These are phyloP conservation scores for Artemisia annua DNA, from an alignment of 129 eudicot genomes.

Conservation along the genomic window DNA sequence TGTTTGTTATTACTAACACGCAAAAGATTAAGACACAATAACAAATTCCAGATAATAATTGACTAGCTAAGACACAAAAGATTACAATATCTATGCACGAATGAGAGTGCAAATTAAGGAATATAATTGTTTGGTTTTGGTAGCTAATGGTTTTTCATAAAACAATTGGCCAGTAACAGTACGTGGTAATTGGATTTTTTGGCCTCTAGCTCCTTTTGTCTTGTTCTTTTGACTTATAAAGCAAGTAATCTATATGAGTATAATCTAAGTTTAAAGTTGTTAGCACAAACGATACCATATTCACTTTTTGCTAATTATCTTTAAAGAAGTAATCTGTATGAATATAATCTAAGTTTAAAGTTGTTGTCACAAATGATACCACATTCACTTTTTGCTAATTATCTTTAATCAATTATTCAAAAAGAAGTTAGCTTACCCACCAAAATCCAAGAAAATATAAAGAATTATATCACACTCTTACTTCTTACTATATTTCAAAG, in stretches of 20 bases:
- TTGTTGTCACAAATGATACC: background rate
- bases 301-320: background rate
- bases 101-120: too few relatives aligned
- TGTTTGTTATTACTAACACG: too few relatives aligned
- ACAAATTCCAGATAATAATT: too few relatives aligned
- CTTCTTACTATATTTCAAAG: background rate
- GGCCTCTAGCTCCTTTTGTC: background rate
- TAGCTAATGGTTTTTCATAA: slow-evolving; percentile 2
- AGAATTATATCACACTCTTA: background rate
- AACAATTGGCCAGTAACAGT: background rate
- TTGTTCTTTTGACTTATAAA: background rate
- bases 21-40: too few relatives aligned
- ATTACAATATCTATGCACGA: too few relatives aligned
- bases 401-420: background rate
- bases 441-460: background rate
- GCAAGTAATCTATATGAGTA: background rate
- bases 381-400: background rate
- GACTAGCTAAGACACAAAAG: too few relatives aligned
- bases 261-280: background rate
- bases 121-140: background rate
- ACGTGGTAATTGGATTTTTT: background rate
- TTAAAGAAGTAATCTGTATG: background rate
- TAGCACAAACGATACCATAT: background rate
- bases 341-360: background rate
- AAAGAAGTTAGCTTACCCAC: slow-evolving; percentile 25